phyloP scores from a whole-genome alignment of 352 stramenopile species.

The Saprolegnia parasitica region DNA sequence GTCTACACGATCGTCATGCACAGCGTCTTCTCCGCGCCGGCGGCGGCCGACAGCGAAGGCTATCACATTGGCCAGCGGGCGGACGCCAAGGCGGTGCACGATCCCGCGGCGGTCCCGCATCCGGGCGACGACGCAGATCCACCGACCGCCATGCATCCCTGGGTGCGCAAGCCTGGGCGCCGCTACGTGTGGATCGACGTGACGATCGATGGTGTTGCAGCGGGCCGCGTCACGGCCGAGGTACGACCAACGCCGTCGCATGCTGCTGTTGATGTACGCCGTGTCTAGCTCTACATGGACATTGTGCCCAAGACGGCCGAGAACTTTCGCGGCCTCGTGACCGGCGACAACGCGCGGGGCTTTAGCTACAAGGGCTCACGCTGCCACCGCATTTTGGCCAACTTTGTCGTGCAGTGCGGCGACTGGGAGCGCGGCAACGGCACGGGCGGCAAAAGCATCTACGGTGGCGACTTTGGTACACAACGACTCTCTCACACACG shows the following conservation, averaged over 20 bases:
- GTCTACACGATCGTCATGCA: conserved; percentile 18
- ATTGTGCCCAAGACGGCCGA: conserved; percentile 90
- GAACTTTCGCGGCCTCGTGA: conserved; percentile 89
- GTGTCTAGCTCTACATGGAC: conserved; percentile 63
- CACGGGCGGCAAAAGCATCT: conserved; percentile 28
- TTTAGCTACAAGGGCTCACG: conserved; percentile 86
- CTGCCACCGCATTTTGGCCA: conserved; percentile 90
- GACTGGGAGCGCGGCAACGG: conserved; percentile 34
- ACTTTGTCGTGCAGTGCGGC: conserved; percentile 90
- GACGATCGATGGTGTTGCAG: conserved; percentile 18
- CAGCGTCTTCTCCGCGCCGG: conserved; percentile 5
- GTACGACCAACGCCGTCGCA: conserved; percentile 2
- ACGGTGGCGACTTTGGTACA: conserved; percentile 30
- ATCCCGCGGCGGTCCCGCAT: too few relatives aligned
- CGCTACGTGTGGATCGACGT: conserved; percentile 31
- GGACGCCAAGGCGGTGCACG: too few relatives aligned
- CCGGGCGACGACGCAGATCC: background rate
- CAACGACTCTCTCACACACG: background rate
- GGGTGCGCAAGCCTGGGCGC: conserved; percentile 15
- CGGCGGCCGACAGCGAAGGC: background rate
- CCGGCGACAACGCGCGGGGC: conserved; percentile 70
- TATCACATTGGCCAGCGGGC: background rate
- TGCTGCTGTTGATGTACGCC: background rate
- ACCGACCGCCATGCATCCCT: background rate
- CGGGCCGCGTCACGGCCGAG: conserved; percentile 25